Evolutionary conservation across 2,329 filamentous ascomycete species (phyloP).

Genomic region (Fusarium protoensiforme): DNA sequence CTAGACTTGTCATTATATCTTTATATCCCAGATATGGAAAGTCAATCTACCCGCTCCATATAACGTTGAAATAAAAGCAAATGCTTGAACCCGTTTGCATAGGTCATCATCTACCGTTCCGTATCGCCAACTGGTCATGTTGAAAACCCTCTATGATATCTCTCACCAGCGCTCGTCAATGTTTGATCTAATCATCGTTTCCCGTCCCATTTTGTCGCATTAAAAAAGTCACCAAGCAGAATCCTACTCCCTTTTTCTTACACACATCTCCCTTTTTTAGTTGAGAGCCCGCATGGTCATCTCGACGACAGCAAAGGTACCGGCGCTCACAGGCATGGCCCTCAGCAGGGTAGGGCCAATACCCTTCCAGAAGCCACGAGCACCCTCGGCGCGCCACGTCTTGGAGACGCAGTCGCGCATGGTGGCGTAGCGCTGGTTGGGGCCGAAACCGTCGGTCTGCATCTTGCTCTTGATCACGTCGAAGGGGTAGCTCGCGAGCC

Average conservation of each 20-base stretch:
- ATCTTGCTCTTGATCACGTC: slow-evolving; percentile 99
- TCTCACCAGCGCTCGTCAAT: slow-evolving; percentile 4
- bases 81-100: not conserved
- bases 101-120: slow-evolving; percentile 4
- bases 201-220: slow-evolving; percentile 12
- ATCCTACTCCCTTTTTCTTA: not conserved
- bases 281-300: slow-evolving; percentile 72
- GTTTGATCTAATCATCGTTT: slow-evolving; percentile 16
- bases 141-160: slow-evolving; percentile 27
- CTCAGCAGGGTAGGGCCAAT: slow-evolving; percentile 90
- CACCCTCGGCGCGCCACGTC: slow-evolving; percentile 81
- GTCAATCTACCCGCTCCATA: not conserved
- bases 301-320: slow-evolving; percentile 92
- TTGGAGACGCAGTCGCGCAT: slow-evolving; percentile 93
- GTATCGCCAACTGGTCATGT: slow-evolving; percentile 15
- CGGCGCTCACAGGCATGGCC: slow-evolving; percentile 96
- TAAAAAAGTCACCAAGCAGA: not conserved
- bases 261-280: slow-evolving; percentile 34
- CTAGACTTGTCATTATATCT: not conserved
- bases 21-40: not conserved
- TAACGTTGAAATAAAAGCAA: not conserved
- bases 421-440: slow-evolving; percentile 74
- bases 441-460: slow-evolving; percentile 94
- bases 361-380: slow-evolving; percentile 93
- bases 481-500: slow-evolving; percentile 93